Percentiles rank a stretch among this genome's conserved stretches.
Evolutionary conservation across 192 early-diverging fungal species (phyloP).

Genomic region (Entophlyctis luteolus): DNA sequence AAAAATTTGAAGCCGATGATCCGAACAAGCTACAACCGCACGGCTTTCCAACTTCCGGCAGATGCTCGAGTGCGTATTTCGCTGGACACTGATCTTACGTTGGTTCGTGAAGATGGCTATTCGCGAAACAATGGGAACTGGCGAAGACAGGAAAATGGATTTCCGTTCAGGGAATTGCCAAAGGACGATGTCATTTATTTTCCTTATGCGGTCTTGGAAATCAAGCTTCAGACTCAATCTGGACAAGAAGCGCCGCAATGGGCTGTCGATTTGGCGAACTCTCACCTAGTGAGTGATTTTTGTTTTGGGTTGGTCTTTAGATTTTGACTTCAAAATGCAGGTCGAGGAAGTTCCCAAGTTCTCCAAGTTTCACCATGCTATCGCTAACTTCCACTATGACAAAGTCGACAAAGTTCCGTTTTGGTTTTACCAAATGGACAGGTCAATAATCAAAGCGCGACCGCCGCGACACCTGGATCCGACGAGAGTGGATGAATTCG

Average conservation of each 20-base stretch:
- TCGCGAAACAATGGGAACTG: constrained; percentile 68
- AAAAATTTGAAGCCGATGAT: constrained; percentile 64
- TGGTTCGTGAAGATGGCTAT: constrained; percentile 81
- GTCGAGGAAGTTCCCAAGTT: constrained; percentile 92
- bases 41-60: constrained; percentile 90
- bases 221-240: constrained; percentile 89
- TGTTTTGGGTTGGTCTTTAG: not conserved
- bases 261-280: constrained; percentile 82
- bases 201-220: constrained; percentile 90
- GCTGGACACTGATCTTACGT: constrained; percentile 83
- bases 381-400: constrained; percentile 65
- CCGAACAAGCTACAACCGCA: constrained; percentile 86
- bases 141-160: constrained; percentile 74
- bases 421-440: constrained; percentile 92
- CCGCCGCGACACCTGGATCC: constrained; percentile 14
- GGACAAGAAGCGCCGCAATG: constrained; percentile 90
- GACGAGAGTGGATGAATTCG: constrained; percentile 15
- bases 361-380: constrained; percentile 92
- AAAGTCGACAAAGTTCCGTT: constrained; percentile 79
- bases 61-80: constrained; percentile 84
- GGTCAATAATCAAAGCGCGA: constrained; percentile 78
- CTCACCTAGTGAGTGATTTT: constrained; percentile 60
- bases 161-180: constrained; percentile 70
- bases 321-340: not conserved
- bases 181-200: constrained; percentile 76